phyloP scores from a whole-genome alignment of 768 basidiomycete species.

The Leccinellum albellum region DNA sequence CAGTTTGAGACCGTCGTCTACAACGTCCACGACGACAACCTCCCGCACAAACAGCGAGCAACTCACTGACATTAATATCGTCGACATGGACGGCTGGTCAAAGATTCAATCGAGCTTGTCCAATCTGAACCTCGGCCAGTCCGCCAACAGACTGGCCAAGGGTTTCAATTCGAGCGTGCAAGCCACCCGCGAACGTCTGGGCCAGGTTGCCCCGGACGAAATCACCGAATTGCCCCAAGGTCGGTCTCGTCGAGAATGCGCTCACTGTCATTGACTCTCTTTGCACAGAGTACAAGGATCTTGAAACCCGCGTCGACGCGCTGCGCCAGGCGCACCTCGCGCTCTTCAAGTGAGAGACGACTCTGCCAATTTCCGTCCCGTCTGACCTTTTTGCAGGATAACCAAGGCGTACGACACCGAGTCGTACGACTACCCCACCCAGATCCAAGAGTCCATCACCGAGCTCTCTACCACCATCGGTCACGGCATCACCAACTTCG shows the following conservation, averaged over 20 bases:
- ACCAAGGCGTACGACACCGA: constrained; percentile 87
- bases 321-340: constrained; percentile 72
- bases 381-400: constrained; percentile 45
- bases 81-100: constrained; percentile 51
- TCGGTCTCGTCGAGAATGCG: constrained; percentile 26
- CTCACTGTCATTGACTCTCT: not conserved
- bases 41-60: not conserved
- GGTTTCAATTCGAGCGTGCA: constrained; percentile 80
- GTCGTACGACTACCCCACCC: constrained; percentile 85
- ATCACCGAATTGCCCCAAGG: constrained; percentile 94
- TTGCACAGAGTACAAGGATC: constrained; percentile 87
- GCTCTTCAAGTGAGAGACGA: constrained; percentile 63
- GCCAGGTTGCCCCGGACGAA: constrained; percentile 87
- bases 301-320: constrained; percentile 93
- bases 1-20: not conserved
- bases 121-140: constrained; percentile 68
- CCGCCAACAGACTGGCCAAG: constrained; percentile 72
- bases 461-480: constrained; percentile 71
- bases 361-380: not conserved
- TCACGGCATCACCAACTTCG: constrained; percentile 76
- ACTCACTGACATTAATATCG: not conserved
- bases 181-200: constrained; percentile 83
- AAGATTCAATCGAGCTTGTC: constrained; percentile 63
- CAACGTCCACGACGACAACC: constrained; percentile 6
- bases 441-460: constrained; percentile 77